Evolutionary conservation across 768 basidiomycete genomes (phyloP), one percentile per base, ranked within the genome.

Genomic region (Chalciporus piperatus): DNA sequence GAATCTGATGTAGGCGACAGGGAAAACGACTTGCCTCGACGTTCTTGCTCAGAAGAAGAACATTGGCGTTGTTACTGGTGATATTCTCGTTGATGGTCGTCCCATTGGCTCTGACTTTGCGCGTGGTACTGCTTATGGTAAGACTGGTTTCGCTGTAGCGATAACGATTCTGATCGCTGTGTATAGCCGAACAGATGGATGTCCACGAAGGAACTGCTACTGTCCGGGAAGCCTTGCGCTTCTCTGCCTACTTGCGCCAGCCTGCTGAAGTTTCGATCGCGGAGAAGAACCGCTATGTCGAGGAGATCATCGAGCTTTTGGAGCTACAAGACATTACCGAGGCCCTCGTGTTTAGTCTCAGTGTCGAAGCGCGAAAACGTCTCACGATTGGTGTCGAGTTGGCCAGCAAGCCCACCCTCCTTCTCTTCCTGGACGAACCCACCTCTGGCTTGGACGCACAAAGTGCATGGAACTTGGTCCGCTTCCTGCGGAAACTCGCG

Each of bases 161-260:
- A 30, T 10, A 32, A 4, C 10, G 30, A 4, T 13, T 32, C 30
- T 32, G 30, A 32, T 12, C 12, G 1, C 30, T 13, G 30, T 32
- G 2, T 32, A 12, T 32, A 32, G 30, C 52, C 20, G 91, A 95
- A 61, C 93, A 96, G 63, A 81, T 81, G 75, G 90, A 92, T 58
- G 86, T 83, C 0, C 92, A 94, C 69, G 76, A 87, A 17, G 78
- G 82, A 22, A 82, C 84, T 8, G 70, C 82, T 2, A 93, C 89
- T 7, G 90, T 94, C 13, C 80, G 88, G 23, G 89, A 94, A 61
- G 89, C 91, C 1, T 72, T 94, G 9, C 69, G 81, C 37, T 87
- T 91, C 70, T 92, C 90, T 1, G 92, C 91, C 3, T 81, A 78
- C 46, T 73, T 93, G 30, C 84, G 91, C 30, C 92, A 92, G 63